Percentiles rank a stretch among this genome's conserved stretches.
These are phyloP conservation scores for Leccinum obscurum DNA, from an alignment of 768 basidiomycete genomes.

Conservation along the genomic window DNA sequence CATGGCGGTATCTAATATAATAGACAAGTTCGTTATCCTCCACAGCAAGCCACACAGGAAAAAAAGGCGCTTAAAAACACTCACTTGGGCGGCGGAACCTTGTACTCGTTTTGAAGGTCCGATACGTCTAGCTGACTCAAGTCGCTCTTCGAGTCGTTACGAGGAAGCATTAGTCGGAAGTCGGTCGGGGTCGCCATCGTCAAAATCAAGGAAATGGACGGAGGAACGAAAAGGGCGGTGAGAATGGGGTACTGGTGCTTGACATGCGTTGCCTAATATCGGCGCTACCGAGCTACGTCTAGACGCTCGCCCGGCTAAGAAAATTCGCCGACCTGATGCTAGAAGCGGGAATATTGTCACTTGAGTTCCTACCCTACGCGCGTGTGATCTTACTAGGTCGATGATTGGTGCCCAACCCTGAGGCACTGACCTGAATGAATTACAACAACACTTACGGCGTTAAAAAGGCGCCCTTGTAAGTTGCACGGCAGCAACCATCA, in stretches of 20 bases:
- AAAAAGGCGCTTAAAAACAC: background rate
- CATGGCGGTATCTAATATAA: slow-evolving; percentile 35
- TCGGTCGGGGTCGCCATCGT: slow-evolving; percentile 16
- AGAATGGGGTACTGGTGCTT: background rate
- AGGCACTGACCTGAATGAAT: background rate
- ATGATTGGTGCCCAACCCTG: background rate
- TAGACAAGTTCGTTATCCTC: slow-evolving; percentile 19
- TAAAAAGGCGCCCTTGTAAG: background rate
- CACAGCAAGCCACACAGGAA: background rate
- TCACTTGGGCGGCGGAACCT: slow-evolving; percentile 30
- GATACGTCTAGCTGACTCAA: slow-evolving; percentile 12
- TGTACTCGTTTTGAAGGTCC: slow-evolving; percentile 7
- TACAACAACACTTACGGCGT: background rate
- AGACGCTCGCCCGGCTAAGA: slow-evolving; percentile 1
- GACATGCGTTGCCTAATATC: slow-evolving; percentile 7
- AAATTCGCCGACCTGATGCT: background rate
- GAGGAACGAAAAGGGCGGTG: background rate
- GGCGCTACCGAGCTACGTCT: background rate
- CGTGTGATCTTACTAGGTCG: slow-evolving; percentile 4
- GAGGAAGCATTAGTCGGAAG: slow-evolving; percentile 9
- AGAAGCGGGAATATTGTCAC: background rate
- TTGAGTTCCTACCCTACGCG: background rate
- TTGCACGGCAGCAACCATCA: background rate
- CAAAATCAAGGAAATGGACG: background rate
- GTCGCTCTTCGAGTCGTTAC: background rate